These are phyloP conservation scores for Globisporangium irregulare DNA, from an alignment of 352 stramenopile species.

Conservation along the genomic window DNA sequence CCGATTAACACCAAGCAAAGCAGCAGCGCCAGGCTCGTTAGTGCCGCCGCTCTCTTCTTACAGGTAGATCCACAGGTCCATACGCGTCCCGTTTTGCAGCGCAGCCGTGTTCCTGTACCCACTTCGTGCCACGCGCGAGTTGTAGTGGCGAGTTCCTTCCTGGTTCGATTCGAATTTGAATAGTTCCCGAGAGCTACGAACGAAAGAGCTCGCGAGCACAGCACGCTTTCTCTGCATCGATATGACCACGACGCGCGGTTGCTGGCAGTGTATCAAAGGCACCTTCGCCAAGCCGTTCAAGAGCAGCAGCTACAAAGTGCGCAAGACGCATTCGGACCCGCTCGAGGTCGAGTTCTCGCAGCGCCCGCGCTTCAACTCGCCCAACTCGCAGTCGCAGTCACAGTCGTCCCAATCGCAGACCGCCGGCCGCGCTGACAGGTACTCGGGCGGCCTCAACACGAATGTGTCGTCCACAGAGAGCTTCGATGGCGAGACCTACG, in stretches of 20 bases:
- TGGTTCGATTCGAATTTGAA: not conserved
- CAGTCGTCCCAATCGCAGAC: conserved; percentile 13
- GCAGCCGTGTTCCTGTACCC: not conserved
- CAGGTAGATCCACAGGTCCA: not conserved
- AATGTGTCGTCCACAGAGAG: conserved; percentile 20
- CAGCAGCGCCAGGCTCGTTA: not conserved
- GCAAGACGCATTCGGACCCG: conserved; percentile 21
- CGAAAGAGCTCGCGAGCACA: no score
- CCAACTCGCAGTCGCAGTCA: conserved; percentile 14
- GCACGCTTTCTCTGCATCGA: not conserved
- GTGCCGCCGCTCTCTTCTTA: not conserved
- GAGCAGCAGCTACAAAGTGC: conserved; percentile 22
- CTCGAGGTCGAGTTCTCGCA: conserved; percentile 21
- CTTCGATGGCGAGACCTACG: conserved; percentile 27
- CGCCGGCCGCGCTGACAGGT: conserved; percentile 12
- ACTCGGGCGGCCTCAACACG: conserved; percentile 13
- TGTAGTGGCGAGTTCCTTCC: not conserved
- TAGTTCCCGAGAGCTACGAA: not conserved
- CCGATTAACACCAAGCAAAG: not conserved
- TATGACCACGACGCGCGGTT: conserved; percentile 3
- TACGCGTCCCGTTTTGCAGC: not conserved
- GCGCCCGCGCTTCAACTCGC: conserved; percentile 16
- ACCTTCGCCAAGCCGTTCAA: conserved; percentile 20
- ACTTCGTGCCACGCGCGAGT: not conserved
- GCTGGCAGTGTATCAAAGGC: conserved; percentile 14